Percentiles rank a stretch among this genome's conserved stretches.
Conservation (phyloP, 164 flowering plant species). For the Euptelea pleiosperma region DNA sequence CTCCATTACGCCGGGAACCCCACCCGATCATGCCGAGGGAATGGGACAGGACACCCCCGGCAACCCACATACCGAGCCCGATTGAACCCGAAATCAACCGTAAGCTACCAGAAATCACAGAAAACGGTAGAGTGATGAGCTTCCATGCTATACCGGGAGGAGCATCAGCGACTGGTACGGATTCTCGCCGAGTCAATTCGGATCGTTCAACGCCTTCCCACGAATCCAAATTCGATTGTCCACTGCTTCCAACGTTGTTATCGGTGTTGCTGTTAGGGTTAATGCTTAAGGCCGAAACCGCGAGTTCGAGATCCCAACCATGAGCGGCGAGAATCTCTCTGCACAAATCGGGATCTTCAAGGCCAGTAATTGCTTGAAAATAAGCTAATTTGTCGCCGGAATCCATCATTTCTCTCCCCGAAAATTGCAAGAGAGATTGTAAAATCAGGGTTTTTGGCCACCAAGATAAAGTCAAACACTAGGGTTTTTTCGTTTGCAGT, state of each 20-base stretch:
- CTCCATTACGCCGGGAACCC: slow-evolving; percentile 34
- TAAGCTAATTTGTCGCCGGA: slow-evolving; percentile 68
- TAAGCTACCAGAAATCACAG: slow-evolving; percentile 73
- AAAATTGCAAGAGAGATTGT: too few species aligned
- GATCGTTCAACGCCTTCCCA: slow-evolving; percentile 10
- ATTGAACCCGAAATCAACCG: slow-evolving; percentile 82
- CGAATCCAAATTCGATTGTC: slow-evolving; percentile 5
- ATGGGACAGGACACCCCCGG: slow-evolving; percentile 71
- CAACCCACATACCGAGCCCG: slow-evolving; percentile 87
- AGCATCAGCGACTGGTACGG: slow-evolving; percentile 8
- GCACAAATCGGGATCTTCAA: slow-evolving; percentile 77
- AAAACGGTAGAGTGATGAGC: slow-evolving; percentile 68
- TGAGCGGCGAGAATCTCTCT: slow-evolving; percentile 86
- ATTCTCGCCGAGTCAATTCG: not conserved
- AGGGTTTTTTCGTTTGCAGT: too few species aligned
- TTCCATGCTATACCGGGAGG: slow-evolving; percentile 83
- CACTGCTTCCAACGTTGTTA: slow-evolving; percentile 3
- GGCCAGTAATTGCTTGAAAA: slow-evolving; percentile 92
- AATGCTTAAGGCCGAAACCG: slow-evolving; percentile 76
- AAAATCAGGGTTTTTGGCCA: too few species aligned
- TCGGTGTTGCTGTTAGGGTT: slow-evolving; percentile 1
- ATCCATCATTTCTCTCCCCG: slow-evolving; percentile 72
- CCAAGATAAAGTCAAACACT: too few species aligned
- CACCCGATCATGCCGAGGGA: slow-evolving; percentile 61
- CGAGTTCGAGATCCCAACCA: slow-evolving; percentile 93